phyloP scores from a whole-genome alignment of 805 yeast species.

The Yarrowia sp. region DNA sequence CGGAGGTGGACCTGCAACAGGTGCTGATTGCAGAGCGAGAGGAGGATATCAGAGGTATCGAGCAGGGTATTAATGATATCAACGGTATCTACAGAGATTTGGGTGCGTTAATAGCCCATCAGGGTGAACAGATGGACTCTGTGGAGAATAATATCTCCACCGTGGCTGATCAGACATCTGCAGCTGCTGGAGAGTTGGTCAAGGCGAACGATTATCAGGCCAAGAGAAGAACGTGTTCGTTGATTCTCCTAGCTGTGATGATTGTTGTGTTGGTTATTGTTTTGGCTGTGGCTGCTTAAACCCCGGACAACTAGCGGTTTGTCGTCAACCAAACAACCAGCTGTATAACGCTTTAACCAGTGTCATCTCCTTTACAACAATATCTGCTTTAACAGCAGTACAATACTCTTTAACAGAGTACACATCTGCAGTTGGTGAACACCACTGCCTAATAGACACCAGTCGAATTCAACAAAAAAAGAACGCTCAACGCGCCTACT shows the following conservation, averaged over 20 bases:
- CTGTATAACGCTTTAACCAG: too few relatives aligned
- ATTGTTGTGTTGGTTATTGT: slow-evolving; percentile 59
- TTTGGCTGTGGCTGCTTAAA: slow-evolving; percentile 35
- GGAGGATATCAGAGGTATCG: slow-evolving; percentile 66
- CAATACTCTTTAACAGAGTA: not conserved
- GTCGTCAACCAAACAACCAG: too few relatives aligned
- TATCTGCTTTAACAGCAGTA: too few relatives aligned
- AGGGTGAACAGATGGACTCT: slow-evolving; percentile 79
- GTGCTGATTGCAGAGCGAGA: slow-evolving; percentile 52
- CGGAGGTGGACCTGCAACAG: slow-evolving; percentile 33
- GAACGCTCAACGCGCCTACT: slow-evolving; percentile 22
- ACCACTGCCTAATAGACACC: not conserved
- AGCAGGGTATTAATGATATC: slow-evolving; percentile 77
- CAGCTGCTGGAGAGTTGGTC: slow-evolving; percentile 65
- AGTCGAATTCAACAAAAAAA: not conserved
- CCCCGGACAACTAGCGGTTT: not conserved
- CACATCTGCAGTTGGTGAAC: too few relatives aligned
- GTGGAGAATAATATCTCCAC: slow-evolving; percentile 75
- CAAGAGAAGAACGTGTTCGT: slow-evolving; percentile 68
- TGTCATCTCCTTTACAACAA: too few relatives aligned
- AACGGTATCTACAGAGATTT: slow-evolving; percentile 82
- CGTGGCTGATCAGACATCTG: slow-evolving; percentile 61
- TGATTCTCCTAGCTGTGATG: slow-evolving; percentile 59
- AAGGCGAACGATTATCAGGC: slow-evolving; percentile 77
- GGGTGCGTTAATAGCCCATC: slow-evolving; percentile 74